phyloP scores from a whole-genome alignment of 306 rosid species.

The Cotoneaster glaucophyllus region DNA sequence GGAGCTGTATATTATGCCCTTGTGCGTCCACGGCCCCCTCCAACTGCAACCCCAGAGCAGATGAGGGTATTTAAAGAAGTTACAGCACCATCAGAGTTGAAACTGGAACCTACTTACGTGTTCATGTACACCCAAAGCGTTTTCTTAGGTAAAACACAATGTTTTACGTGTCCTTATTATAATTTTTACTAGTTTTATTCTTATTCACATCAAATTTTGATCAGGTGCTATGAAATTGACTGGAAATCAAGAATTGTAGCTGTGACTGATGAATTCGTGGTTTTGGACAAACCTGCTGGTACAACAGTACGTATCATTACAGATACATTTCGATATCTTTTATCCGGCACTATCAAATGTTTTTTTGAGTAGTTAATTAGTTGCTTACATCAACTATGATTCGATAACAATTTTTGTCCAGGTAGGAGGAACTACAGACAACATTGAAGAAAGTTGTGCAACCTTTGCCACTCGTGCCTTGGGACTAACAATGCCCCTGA shows the following conservation, averaged over 20 bases:
- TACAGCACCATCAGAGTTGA: conserved; percentile 75
- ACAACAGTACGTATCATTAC: conserved; percentile 63
- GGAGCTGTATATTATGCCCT: conserved; percentile 92
- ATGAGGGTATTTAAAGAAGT: conserved; percentile 52
- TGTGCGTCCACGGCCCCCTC: conserved; percentile 80
- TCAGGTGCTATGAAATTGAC: conserved; percentile 87
- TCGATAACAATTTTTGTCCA: too few species aligned
- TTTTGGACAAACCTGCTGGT: conserved; percentile 93
- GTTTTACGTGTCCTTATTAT: neutral
- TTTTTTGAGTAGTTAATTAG: neutral
- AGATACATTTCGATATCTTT: neutral
- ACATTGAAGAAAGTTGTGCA: too few species aligned
- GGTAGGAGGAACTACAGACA: too few species aligned
- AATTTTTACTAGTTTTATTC: conserved; percentile 12
- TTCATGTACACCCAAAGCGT: conserved; percentile 90
- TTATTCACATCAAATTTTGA: conserved; percentile 24
- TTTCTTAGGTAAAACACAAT: conserved; percentile 58
- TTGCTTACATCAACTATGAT: neutral
- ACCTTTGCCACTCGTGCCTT: too few species aligned
- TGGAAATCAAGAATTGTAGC: conserved; percentile 84
- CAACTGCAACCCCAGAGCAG: conserved; percentile 69
- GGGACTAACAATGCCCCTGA: too few species aligned
- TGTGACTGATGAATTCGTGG: conserved; percentile 66
- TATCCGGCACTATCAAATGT: neutral
- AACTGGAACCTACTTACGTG: conserved; percentile 58